Conservation (phyloP, 306 rosid species). For the Chamaecrista fasciculata region DNA sequence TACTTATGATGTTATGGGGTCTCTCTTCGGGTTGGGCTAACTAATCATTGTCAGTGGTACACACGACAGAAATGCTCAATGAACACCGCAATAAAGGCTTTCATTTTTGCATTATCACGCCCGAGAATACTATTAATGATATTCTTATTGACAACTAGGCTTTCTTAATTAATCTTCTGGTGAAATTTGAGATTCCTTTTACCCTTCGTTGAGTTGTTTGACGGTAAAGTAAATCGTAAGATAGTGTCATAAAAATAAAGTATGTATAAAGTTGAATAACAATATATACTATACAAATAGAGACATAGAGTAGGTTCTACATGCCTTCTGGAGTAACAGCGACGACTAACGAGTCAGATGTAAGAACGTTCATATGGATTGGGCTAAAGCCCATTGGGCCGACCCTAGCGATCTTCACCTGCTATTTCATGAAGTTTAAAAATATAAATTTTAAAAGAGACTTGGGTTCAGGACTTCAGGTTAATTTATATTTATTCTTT, state of each 20-base stretch:
- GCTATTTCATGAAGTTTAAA: no score
- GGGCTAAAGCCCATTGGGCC: neutral
- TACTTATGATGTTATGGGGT: neutral
- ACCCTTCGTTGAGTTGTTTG: neutral
- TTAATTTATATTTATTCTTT: no score
- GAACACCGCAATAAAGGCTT: neutral
- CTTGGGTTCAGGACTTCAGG: no score
- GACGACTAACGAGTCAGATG: no score
- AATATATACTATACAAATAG: no score
- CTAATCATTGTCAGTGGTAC: constrained; percentile 8
- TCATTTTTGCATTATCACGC: neutral
- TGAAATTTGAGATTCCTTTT: neutral
- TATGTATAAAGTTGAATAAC: no score
- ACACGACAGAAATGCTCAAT: neutral
- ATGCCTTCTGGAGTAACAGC: no score
- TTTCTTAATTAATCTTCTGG: neutral
- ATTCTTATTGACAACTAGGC: neutral
- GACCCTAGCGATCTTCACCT: no score
- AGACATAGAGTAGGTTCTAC: no score
- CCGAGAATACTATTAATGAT: neutral
- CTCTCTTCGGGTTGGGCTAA: neutral
- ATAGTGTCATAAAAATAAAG: no score
- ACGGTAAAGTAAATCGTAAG: neutral
- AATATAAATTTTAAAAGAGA: no score
- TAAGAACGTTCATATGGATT: neutral